Base-by-base conservation (phyloP, 2,329 filamentous ascomycete species). In the Lasiodiplodia hormozganensis region DNA sequence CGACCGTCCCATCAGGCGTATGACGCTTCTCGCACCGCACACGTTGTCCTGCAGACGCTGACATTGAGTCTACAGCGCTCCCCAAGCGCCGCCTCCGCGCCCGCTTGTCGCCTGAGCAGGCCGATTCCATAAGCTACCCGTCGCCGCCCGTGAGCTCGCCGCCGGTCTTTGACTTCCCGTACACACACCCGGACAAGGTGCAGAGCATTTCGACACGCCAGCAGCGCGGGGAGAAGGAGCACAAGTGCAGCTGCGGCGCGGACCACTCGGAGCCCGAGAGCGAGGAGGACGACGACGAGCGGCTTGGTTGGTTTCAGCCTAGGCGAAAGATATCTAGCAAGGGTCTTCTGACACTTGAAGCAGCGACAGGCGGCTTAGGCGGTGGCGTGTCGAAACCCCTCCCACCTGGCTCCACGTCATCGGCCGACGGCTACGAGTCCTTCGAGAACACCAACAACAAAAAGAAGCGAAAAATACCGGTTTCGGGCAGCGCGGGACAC, bases 401-500 rank as follows among this genome's bases (percentile, higher is more conserved):
- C 53, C 87, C 88, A 25, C 86, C 90, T 60, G 86, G 67, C 51
- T 68, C 67, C 36, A 56, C 86, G 53, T 93, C 92, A 14, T 89
- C 90, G 28, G 86, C 88, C 12, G 95, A 98, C 78, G 94, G 94
- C 16, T 98, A 98, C 78, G 96, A 99, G 79, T 96, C 93, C 7
- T 97, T 97, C 75, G 96, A 99, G 80, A 98, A 98, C 75, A 97
- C 93, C 43, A 98, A 97, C 79, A 99, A 99, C 78, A 99, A 99
- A 82, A 99, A 98, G 84, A 98, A 99, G 81, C 88, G 96, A 73
- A 99, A 99, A 82, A 98, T 99, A 47, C 96, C 96, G 0, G 94
- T 94, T 0, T 93, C 93, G 11, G 92, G 92, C 21, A 92, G 92
- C 74, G 85, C 89, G 16, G 87, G 82, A 67, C 87, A 89, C 75